Evolutionary conservation across 306 rosid genomes (phyloP).

Genomic region (Canavalia gladiata): DNA sequence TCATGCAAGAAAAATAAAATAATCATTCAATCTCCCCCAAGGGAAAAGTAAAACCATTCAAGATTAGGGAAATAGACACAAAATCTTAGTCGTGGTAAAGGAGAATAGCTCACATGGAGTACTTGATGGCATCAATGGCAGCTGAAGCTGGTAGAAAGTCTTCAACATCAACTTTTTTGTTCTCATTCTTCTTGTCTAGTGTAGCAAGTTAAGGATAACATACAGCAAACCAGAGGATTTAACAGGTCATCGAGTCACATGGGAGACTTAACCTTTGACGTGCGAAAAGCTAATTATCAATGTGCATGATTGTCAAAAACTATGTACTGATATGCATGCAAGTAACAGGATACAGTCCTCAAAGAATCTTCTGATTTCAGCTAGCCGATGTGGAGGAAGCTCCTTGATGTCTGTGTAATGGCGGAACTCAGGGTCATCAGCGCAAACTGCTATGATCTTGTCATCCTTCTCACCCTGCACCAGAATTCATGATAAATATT

Average conservation of each 20-base stretch:
- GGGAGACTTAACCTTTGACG: constrained; percentile 8
- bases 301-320: not conserved
- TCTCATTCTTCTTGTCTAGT: constrained; percentile 97
- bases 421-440: constrained; percentile 95
- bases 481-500: constrained; percentile 28
- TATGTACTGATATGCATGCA: constrained; percentile 9
- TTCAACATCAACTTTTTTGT: constrained; percentile 93
- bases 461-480: constrained; percentile 97
- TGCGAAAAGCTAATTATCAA: constrained; percentile 9
- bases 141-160: constrained; percentile 89
- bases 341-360: constrained; percentile 91
- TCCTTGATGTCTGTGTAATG: constrained; percentile 86
- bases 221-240: constrained; percentile 38
- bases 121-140: constrained; percentile 83
- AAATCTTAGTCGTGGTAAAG: constrained; percentile 4
- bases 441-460: constrained; percentile 98
- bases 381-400: constrained; percentile 95
- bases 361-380: constrained; percentile 95
- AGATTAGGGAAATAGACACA: constrained; percentile 26
- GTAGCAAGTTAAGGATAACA: constrained; percentile 57
- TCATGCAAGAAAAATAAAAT: not conserved
- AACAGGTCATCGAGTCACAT: not conserved
- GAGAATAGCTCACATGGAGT: constrained; percentile 80
- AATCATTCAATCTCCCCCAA: constrained; percentile 1
- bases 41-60: constrained; percentile 11